phyloP scores from a whole-genome alignment of 2,329 filamentous ascomycete species.

The Xylariaceae sp. region DNA sequence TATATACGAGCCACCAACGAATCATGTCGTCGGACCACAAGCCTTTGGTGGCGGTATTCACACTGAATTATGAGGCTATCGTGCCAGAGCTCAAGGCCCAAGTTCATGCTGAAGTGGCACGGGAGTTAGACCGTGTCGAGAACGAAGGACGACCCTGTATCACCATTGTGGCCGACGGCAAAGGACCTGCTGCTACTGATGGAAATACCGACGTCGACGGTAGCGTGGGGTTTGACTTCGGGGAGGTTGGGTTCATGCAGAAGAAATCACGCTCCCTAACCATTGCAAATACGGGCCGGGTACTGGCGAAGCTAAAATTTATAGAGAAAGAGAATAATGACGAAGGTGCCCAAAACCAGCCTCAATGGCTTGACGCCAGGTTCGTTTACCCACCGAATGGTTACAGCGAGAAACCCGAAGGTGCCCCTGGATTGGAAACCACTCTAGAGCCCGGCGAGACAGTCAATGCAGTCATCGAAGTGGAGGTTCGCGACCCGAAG shows the following conservation, averaged over 20 bases:
- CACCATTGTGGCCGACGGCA: conserved; percentile 71
- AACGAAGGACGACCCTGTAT: conserved; percentile 82
- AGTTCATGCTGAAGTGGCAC: conserved; percentile 79
- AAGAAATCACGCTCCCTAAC: conserved; percentile 65
- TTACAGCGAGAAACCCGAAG: conserved; percentile 22
- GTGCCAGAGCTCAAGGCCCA: conserved; percentile 78
- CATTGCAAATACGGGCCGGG: conserved; percentile 85
- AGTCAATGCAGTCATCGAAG: conserved; percentile 61
- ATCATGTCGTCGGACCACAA: conserved; percentile 95
- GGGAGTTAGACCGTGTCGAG: conserved; percentile 82
- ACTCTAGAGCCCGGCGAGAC: conserved; percentile 82
- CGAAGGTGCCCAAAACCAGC: conserved; percentile 32
- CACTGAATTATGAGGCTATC: conserved; percentile 78
- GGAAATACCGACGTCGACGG: conserved; percentile 38
- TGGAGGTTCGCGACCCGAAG: conserved; percentile 58
- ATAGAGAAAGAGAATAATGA: conserved; percentile 60
- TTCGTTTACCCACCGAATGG: conserved; percentile 18
- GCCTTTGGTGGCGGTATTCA: conserved; percentile 78
- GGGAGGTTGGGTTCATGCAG: conserved; percentile 64
- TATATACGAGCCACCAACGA: conserved; percentile 83
- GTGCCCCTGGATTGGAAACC: conserved; percentile 45
- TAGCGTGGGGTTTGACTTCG: conserved; percentile 68
- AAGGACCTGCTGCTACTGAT: conserved; percentile 33
- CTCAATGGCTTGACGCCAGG: conserved; percentile 28
- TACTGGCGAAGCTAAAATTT: conserved; percentile 74